Evolutionary conservation across 1,284 basidiomycete species (phyloP), one percentile per base, ranked within the genome.

Genomic region (Cutaneotrichosporon spelunceum): DNA sequence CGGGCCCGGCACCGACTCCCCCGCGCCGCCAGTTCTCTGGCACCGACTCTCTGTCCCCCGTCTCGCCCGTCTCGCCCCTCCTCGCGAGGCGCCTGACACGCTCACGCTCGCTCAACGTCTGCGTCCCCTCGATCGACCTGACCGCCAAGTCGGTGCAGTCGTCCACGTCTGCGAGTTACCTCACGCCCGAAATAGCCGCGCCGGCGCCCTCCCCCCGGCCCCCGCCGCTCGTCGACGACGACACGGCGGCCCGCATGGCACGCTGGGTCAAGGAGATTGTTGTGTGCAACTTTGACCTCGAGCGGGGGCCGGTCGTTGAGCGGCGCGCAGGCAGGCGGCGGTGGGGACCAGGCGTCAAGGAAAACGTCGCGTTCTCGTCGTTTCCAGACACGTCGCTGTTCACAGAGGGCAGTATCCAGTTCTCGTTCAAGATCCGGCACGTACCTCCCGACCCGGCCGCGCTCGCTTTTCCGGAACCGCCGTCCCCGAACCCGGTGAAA

Each of bases 331-430:
- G 91, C 86, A 53, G 84, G 82, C 7, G 80, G 85, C 27, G 81
- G 78, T 66, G 81, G 95, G 62, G 84, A 81, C 56, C 83, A 83
- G 66, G 82, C 80, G 44, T 91, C 89, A 77, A 83, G 81, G 64
- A 90, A 89, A 96, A 94, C 71, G 88, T 96, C 60, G 92, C 93
- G 6, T 98, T 98, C 79, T 93, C 91, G 0, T 87, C 92, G 0
- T 93, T 99, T 72, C 95, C 95, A 0, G 94, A 97, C 72, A 93
- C 91, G 0, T 81, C 87, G 0, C 86, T 90, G 57, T 90, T 90
- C 62, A 86, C 89, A 54, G 80, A 81, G 63, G 80, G 80, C 2
- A 70, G 71, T 6, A 74, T 80, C 29, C 67, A 78, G 24, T 80
- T 79, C 67, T 74, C 72, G 1, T 80, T 80, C 75, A 80, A 80